Evolutionary conservation across 2,329 filamentous ascomycete genomes (phyloP).

Genomic region (Lecanicillium sp.): DNA sequence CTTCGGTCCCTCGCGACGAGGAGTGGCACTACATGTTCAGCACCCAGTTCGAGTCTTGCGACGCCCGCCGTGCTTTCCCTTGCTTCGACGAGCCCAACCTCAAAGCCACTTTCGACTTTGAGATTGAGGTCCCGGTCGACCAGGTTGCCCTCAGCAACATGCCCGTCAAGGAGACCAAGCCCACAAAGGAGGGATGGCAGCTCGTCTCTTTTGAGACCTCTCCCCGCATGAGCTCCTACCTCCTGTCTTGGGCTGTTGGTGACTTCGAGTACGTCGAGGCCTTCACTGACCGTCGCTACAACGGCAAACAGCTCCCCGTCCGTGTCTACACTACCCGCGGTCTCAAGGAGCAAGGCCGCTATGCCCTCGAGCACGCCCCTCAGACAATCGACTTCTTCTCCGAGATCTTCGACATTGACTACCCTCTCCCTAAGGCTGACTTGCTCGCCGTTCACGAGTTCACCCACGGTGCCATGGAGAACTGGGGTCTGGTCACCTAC

Average conservation of each 20-base stretch:
- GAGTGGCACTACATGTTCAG: conserved; percentile 73
- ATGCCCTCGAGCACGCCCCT: conserved; percentile 84
- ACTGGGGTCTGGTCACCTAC: conserved; percentile 96
- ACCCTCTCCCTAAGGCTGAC: conserved; percentile 88
- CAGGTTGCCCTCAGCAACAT: conserved; percentile 92
- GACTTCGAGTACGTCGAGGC: conserved; percentile 97
- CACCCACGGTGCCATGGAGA: conserved; percentile 83
- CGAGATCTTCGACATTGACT: conserved; percentile 87
- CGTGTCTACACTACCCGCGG: conserved; percentile 93
- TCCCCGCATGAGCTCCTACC: conserved; percentile 86
- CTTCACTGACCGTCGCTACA: conserved; percentile 82
- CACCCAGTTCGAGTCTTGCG: conserved; percentile 96
- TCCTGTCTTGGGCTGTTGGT: conserved; percentile 89
- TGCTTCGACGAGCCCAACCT: conserved; percentile 98
- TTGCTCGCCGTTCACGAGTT: conserved; percentile 91
- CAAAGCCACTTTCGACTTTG: conserved; percentile 92
- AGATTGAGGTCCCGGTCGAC: conserved; percentile 84
- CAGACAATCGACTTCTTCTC: conserved; percentile 96
- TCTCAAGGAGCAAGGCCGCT: conserved; percentile 86
- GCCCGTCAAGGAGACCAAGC: conserved; percentile 69
- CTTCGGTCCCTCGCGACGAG: conserved; percentile 70
- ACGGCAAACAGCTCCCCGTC: conserved; percentile 84
- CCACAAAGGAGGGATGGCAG: conserved; percentile 59
- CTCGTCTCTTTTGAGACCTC: conserved; percentile 74
- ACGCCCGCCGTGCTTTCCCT: conserved; percentile 89